Percentiles rank a stretch among this genome's conserved stretches.
These are phyloP conservation scores for Encephalitozoon cuniculi DNA, from an alignment of 371 early-diverging fungal genomes.

Conservation along the genomic window DNA sequence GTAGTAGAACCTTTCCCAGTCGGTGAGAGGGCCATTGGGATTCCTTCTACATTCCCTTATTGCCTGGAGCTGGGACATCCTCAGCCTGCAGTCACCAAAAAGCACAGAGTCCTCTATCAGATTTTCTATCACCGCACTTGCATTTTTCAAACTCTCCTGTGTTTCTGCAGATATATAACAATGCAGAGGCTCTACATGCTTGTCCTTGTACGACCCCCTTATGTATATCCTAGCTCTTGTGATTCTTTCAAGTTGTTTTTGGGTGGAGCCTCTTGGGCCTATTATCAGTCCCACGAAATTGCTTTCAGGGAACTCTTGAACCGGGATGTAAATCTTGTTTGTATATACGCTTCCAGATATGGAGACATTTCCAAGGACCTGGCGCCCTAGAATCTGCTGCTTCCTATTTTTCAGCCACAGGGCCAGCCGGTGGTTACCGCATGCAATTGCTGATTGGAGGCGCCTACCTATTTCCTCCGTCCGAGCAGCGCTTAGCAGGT, in stretches of 20 bases:
- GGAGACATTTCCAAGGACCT: neutral
- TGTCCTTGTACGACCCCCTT: constrained; percentile 84
- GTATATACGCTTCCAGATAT: neutral
- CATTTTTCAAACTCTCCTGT: constrained; percentile 73
- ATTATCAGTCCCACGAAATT: constrained; percentile 88
- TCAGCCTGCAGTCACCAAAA: neutral
- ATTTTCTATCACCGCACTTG: constrained; percentile 72
- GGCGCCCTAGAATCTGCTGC: neutral
- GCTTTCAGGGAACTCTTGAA: constrained; percentile 80
- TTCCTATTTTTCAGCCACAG: neutral
- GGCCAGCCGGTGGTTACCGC: neutral
- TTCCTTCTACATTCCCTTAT: neutral
- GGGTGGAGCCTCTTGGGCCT: constrained; percentile 85
- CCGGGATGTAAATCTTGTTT: constrained; percentile 66
- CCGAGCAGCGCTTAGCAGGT: neutral
- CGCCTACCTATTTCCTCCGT: neutral
- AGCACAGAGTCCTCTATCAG: constrained; percentile 69
- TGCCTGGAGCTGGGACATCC: neutral
- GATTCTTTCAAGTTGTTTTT: constrained; percentile 80
- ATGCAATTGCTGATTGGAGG: neutral
- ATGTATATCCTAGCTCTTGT: constrained; percentile 85
- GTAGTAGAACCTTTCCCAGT: constrained; percentile 24
- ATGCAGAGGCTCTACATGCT: constrained; percentile 80
- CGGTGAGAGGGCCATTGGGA: neutral
- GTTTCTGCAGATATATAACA: constrained; percentile 76